Conservation (phyloP, 2,329 filamentous ascomycete species). For the Bimuria novae-zelandiae region DNA sequence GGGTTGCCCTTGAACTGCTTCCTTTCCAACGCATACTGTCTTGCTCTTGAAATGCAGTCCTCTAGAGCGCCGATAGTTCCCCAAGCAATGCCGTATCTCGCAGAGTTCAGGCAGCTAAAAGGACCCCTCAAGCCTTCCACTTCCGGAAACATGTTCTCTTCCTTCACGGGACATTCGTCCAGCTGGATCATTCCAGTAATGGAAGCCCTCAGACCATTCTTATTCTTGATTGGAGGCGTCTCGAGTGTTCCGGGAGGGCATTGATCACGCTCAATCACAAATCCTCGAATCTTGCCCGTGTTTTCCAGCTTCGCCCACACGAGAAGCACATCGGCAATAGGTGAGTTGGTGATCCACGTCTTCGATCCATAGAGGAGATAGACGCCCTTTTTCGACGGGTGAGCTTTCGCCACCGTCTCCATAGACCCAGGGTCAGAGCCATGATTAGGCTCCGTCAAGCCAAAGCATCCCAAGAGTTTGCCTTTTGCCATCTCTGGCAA, state of each 20-base stretch:
- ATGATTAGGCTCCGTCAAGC: constrained; percentile 90
- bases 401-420: constrained; percentile 84
- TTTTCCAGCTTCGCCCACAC: constrained; percentile 93
- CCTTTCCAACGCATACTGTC: constrained; percentile 87
- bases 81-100: constrained; percentile 90
- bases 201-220: constrained; percentile 89
- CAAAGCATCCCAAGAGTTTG: constrained; percentile 82
- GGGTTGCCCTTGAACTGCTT: constrained; percentile 97
- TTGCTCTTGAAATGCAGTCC: constrained; percentile 80
- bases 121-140: constrained; percentile 86
- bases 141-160: constrained; percentile 91
- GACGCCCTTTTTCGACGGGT: constrained; percentile 82
- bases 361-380: constrained; percentile 80
- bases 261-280: constrained; percentile 81
- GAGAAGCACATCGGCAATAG: constrained; percentile 81
- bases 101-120: constrained; percentile 93
- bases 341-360: constrained; percentile 96
- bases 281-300: constrained; percentile 92
- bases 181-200: constrained; percentile 98
- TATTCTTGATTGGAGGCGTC: constrained; percentile 91
- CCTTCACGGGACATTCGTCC: constrained; percentile 84
- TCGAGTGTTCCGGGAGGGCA: constrained; percentile 88
- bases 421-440: constrained; percentile 89
- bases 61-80: constrained; percentile 93
- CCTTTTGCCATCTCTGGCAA: constrained; percentile 82